Percentiles rank a stretch among this genome's conserved stretches.
phyloP scores from a whole-genome alignment of 2,329 filamentous ascomycete species.

The Leptographium wingfieldii region DNA sequence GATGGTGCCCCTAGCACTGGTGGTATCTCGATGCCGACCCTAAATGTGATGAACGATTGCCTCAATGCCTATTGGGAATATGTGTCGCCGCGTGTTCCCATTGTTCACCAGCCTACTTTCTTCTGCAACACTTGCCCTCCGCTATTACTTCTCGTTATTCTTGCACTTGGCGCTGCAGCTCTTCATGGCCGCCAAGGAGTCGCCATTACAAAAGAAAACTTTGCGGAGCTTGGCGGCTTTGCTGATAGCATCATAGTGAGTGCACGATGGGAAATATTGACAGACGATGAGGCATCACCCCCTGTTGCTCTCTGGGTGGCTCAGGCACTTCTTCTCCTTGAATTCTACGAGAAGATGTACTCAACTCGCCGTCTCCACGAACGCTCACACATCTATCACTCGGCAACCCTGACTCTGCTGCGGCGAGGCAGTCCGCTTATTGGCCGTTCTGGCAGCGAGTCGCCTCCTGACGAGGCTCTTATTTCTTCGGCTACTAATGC shows the following conservation, averaged over 20 bases:
- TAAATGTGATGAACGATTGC: conserved; percentile 76
- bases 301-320: conserved; percentile 83
- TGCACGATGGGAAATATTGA: conserved; percentile 73
- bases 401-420: conserved; percentile 73
- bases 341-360: conserved; percentile 89
- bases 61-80: conserved; percentile 79
- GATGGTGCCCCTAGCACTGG: conserved; percentile 26
- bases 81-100: conserved; percentile 74
- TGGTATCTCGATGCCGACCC: conserved; percentile 43
- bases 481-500: neutral
- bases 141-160: conserved; percentile 66
- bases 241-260: conserved; percentile 53
- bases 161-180: conserved; percentile 73
- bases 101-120: conserved; percentile 81
- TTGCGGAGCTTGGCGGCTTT: conserved; percentile 32
- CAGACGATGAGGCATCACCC: conserved; percentile 67
- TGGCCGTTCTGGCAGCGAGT: conserved; percentile 65
- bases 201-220: conserved; percentile 34
- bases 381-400: conserved; percentile 79
- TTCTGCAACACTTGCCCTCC: conserved; percentile 66
- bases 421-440: conserved; percentile 77
- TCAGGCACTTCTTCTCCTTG: conserved; percentile 68
- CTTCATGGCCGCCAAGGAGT: conserved; percentile 44
- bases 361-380: conserved; percentile 74
- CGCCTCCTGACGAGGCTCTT: conserved; percentile 49